Conservation (phyloP, 2,329 filamentous ascomycete species). For the Sporothrix inflata region DNA sequence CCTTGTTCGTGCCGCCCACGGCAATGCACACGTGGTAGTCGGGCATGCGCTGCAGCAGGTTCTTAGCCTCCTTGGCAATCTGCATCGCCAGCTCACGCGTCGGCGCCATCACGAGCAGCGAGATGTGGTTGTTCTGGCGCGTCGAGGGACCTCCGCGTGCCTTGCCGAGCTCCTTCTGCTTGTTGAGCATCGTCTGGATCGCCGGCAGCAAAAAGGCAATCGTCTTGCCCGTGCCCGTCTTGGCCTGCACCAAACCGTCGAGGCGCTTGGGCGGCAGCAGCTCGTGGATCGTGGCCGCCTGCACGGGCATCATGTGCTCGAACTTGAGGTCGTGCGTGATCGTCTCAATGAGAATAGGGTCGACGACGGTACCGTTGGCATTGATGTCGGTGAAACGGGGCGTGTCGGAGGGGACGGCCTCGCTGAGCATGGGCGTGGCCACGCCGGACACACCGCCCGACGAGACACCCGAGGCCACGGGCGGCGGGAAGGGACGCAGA, state of each 20-base stretch:
- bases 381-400: slow-evolving; percentile 52
- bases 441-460: slow-evolving; percentile 21
- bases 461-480: neutral
- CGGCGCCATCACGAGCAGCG: slow-evolving; percentile 68
- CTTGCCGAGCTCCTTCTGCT: slow-evolving; percentile 35
- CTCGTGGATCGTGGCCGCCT: slow-evolving; percentile 54
- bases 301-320: slow-evolving; percentile 59
- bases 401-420: slow-evolving; percentile 48
- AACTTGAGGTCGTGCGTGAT: slow-evolving; percentile 55
- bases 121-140: slow-evolving; percentile 47
- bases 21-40: slow-evolving; percentile 76
- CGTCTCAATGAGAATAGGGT: slow-evolving; percentile 52
- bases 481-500: neutral
- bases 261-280: slow-evolving; percentile 50
- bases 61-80: slow-evolving; percentile 71
- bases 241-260: slow-evolving; percentile 75
- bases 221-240: slow-evolving; percentile 87
- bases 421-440: slow-evolving; percentile 44
- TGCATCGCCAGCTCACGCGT: slow-evolving; percentile 73
- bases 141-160: slow-evolving; percentile 33
- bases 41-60: slow-evolving; percentile 71
- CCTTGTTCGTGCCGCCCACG: slow-evolving; percentile 78
- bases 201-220: slow-evolving; percentile 82
- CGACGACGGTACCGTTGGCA: slow-evolving; percentile 45
- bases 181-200: slow-evolving; percentile 72